Percentiles rank a stretch among this genome's conserved stretches.
Conservation (phyloP, 2,329 filamentous ascomycete species). For the Endothia cerciana region DNA sequence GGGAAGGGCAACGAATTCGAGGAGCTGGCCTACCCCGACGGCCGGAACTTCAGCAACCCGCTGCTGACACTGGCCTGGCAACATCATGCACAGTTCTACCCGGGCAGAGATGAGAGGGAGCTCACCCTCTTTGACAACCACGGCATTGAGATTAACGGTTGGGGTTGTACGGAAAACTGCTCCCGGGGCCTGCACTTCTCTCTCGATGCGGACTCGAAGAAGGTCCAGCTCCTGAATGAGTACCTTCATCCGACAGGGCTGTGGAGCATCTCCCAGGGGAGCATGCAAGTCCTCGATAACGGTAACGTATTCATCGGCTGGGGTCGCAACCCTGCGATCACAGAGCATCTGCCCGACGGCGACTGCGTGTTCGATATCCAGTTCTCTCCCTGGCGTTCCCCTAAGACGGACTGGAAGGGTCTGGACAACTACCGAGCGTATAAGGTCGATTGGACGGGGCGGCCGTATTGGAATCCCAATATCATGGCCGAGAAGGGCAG, state of each 20-base stretch:
- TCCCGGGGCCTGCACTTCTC: slow-evolving; percentile 43
- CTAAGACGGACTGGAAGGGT: slow-evolving; percentile 22
- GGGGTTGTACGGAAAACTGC: slow-evolving; percentile 18
- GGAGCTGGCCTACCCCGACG: slow-evolving; percentile 36
- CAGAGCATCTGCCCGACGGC: slow-evolving; percentile 47
- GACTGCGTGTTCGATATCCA: slow-evolving; percentile 46
- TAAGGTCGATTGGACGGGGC: slow-evolving; percentile 33
- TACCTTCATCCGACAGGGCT: slow-evolving; percentile 44
- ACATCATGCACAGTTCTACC: slow-evolving; percentile 47
- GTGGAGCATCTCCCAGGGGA: slow-evolving; percentile 37
- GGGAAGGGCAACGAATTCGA: slow-evolving; percentile 51
- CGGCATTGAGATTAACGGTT: slow-evolving; percentile 27
- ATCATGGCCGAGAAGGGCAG: slow-evolving; percentile 29
- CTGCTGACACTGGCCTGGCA: slow-evolving; percentile 45
- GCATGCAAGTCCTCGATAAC: slow-evolving; percentile 16
- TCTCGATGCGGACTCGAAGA: slow-evolving; percentile 45
- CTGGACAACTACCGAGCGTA: slow-evolving; percentile 35
- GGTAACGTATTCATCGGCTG: slow-evolving; percentile 16
- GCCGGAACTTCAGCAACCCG: slow-evolving; percentile 39
- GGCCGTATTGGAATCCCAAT: slow-evolving; percentile 29
- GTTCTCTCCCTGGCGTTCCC: slow-evolving; percentile 39
- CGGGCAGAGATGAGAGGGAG: slow-evolving; percentile 41
- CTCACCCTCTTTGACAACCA: slow-evolving; percentile 56
- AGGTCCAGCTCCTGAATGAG: slow-evolving; percentile 44
- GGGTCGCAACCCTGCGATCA: slow-evolving; percentile 49